A percentile compares a stretch with the other conserved stretches of the same genome.
Evolutionary conservation across 192 early-diverging fungal species (phyloP).

Genomic region (Coemansia sp.): DNA sequence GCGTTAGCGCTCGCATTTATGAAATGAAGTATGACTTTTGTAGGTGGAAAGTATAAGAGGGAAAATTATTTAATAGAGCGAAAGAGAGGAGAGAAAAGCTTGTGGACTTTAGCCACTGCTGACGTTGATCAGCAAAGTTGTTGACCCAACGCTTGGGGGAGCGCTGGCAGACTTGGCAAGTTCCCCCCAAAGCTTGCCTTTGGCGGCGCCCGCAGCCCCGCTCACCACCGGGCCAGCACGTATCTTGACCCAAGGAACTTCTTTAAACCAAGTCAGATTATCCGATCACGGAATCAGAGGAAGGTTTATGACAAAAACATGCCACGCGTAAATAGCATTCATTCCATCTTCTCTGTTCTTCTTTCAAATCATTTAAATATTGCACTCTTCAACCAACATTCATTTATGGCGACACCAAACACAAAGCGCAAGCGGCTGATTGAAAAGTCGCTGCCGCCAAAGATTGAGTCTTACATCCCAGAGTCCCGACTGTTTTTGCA

Average conservation of each 20-base stretch:
- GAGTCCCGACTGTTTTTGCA: constrained; percentile 89
- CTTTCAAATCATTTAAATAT: not conserved
- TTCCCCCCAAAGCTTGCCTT: not conserved
- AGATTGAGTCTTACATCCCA: constrained; percentile 90
- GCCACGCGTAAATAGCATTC: not conserved
- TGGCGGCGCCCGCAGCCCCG: not conserved
- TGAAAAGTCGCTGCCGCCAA: constrained; percentile 48
- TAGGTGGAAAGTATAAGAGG: not conserved
- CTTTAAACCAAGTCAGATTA: not conserved
- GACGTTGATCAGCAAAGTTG: not conserved
- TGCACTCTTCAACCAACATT: not conserved
- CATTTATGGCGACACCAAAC: constrained; percentile 21
- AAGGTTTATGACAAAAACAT: too few relatives aligned
- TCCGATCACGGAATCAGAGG: not conserved
- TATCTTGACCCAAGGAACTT: not conserved
- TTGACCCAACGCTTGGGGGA: not conserved
- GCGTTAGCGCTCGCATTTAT: not conserved
- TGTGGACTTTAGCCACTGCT: not conserved
- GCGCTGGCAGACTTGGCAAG: too few relatives aligned
- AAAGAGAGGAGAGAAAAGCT: constrained; percentile 1
- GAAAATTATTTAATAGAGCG: not conserved
- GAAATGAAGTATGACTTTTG: not conserved
- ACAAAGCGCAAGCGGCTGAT: constrained; percentile 47
- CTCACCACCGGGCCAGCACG: not conserved
- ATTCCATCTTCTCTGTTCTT: not conserved